These are phyloP conservation scores for Pythium dissotocum DNA, from an alignment of 352 stramenopile genomes.

Conservation along the genomic window DNA sequence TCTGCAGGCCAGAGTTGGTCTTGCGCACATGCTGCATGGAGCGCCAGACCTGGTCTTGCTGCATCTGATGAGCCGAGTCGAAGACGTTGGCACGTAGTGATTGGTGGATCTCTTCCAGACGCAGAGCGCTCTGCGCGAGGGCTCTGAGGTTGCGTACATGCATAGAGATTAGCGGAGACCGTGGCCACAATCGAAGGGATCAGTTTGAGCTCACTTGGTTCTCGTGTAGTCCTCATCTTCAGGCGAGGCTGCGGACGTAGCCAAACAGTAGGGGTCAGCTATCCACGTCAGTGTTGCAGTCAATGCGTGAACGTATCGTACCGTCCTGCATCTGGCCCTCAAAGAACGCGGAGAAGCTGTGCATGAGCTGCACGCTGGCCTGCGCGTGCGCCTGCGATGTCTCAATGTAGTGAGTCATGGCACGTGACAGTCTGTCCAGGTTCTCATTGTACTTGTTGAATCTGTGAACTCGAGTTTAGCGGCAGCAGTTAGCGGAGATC, in stretches of 20 bases:
- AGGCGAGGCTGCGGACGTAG: neutral
- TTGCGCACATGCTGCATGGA: slow-evolving; percentile 36
- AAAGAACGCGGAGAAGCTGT: slow-evolving; percentile 38
- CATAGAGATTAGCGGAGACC: neutral
- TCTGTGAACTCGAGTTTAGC: slow-evolving; percentile 1
- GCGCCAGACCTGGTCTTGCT: slow-evolving; percentile 30
- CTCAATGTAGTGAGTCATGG: slow-evolving; percentile 37
- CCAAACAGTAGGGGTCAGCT: neutral
- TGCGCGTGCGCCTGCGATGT: slow-evolving; percentile 32
- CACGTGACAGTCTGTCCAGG: slow-evolving; percentile 32
- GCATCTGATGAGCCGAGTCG: slow-evolving; percentile 38
- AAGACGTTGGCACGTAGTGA: slow-evolving; percentile 32
- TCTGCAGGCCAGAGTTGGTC: slow-evolving; percentile 31
- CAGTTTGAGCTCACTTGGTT: slow-evolving; percentile 16
- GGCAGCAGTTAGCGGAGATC: neutral
- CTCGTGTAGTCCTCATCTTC: slow-evolving; percentile 31
- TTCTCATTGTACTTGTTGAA: slow-evolving; percentile 44
- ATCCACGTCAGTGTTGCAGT: too few species aligned
- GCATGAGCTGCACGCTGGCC: slow-evolving; percentile 34
- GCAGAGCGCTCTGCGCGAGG: slow-evolving; percentile 35
- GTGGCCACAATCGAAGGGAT: neutral
- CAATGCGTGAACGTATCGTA: neutral
- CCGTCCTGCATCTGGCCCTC: slow-evolving; percentile 37
- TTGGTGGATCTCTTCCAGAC: slow-evolving; percentile 39
- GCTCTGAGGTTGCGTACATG: slow-evolving; percentile 15